Conservation (phyloP, 2,329 filamentous ascomycete species). For the Hymenoscyphus infarciens region DNA sequence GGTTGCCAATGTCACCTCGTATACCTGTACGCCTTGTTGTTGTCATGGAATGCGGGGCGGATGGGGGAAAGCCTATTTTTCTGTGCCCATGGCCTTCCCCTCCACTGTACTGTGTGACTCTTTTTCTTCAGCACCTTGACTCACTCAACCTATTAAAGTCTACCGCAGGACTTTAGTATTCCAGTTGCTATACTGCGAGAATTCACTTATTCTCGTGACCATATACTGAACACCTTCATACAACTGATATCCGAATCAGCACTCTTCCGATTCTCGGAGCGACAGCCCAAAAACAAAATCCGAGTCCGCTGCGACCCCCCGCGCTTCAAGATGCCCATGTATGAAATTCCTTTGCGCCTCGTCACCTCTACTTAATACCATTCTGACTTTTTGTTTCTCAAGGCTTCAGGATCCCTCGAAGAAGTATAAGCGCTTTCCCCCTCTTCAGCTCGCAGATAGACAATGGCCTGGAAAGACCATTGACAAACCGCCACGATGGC, state of each 20-base stretch:
- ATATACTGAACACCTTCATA: too few relatives aligned
- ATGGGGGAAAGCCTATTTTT: too few relatives aligned
- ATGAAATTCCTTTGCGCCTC: neutral
- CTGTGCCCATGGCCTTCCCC: too few relatives aligned
- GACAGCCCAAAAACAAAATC: neutral
- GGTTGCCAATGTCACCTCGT: too few relatives aligned
- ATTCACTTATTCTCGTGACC: too few relatives aligned
- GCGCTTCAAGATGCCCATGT: conserved; percentile 16
- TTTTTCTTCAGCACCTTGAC: too few relatives aligned
- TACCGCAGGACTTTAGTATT: too few relatives aligned
- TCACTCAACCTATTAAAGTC: too few relatives aligned
- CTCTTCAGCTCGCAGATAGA: conserved; percentile 60
- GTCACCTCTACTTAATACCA: neutral
- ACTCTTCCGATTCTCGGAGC: neutral
- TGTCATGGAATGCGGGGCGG: too few relatives aligned
- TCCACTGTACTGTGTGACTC: too few relatives aligned
- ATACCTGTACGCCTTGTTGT: too few relatives aligned
- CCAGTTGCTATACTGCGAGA: too few relatives aligned
- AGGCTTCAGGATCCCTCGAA: conserved; percentile 70
- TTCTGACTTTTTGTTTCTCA: conserved; percentile 28
- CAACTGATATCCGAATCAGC: neutral
- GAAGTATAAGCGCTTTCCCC: conserved; percentile 69
- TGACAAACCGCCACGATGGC: conserved; percentile 83
- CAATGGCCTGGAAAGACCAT: conserved; percentile 51
- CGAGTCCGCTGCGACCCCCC: neutral